Evolutionary conservation across 169 alveolate genomes (phyloP), one percentile per base, ranked within the genome.

Genomic region (Theileria sp.): DNA sequence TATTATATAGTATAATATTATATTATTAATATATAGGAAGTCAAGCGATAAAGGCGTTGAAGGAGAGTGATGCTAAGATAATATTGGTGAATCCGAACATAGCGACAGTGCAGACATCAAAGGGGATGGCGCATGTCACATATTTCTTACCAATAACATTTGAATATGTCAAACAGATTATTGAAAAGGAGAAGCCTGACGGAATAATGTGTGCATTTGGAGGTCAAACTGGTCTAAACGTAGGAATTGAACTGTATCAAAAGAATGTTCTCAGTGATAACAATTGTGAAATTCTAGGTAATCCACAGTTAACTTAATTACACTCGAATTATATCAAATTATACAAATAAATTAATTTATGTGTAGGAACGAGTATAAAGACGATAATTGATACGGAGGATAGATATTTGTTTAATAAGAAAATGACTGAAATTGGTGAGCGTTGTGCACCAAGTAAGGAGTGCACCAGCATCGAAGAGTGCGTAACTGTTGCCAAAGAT

Each of bases 221-320:
- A 13, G 97, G 97, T 4, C 97, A 94, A 82, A 94, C 97, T 19
- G 97, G 96, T n/a, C 72, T 94, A 75, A 94, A 94, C 87, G 92
- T 95, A 58, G 97, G 95, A 10, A 87, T 92, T 76, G 88, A 88
- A 82, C 81, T 94, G 66, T 88, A 90, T 70, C 90, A 92, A 66
- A 70, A 81, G 3, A 94, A 94, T 12, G 70, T 94, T 34, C 76
- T 94, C 65, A 81, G 82, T 73, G 86, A 91, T 85, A 89, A 85
- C 86, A 84, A 87, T 77, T 92, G 95, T 77, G 82, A 74, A 71
- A 87, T 87, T 28, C 64, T 76, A 23, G 90, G 86, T 32, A 54
- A 54, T n/a, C n/a, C n/a, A n/a, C n/a, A n/a, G n/a, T n/a, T n/a
- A 21, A 3, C 30, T 56, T 17, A 3, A 56, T 6, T 36, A 36